These are phyloP conservation scores for Penicillium waksmanii DNA, from an alignment of 495 filamentous ascomycete species.

Conservation along the genomic window DNA sequence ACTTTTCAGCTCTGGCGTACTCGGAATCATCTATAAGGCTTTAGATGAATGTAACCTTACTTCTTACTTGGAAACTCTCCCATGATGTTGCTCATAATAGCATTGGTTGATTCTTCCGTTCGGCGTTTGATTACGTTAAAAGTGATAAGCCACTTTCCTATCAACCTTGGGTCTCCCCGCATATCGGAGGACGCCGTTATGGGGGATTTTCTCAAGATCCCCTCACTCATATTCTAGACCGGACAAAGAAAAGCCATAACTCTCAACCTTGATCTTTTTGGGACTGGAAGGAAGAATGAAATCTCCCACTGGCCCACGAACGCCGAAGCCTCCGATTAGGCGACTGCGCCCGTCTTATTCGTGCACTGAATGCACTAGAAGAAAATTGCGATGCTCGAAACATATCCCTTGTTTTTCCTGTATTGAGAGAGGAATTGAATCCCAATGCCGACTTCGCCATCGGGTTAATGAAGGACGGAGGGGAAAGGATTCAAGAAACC, in stretches of 20 bases:
- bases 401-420: conserved; percentile 16
- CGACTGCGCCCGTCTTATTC: conserved; percentile 5
- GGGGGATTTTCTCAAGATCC: neutral
- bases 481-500: neutral
- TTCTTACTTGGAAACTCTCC: neutral
- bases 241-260: neutral
- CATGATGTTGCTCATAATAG: neutral
- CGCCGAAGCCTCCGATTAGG: neutral
- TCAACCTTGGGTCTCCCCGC: neutral
- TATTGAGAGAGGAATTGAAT: conserved; percentile 10
- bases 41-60: neutral
- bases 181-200: conserved; percentile 1
- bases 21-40: neutral
- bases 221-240: neutral
- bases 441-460: conserved; percentile 11
- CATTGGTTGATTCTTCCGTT: conserved; percentile 1
- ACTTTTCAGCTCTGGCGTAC: too few species aligned
- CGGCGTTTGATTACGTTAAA: conserved; percentile 5
- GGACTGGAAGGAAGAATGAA: neutral
- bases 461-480: neutral
- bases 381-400: conserved; percentile 19
- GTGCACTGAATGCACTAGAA: conserved; percentile 14
- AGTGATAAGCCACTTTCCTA: neutral
- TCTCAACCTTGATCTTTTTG: neutral
- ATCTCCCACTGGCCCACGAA: neutral